Base-by-base conservation (phyloP, 2,329 filamentous ascomycete genomes). In the Knoxdaviesia proteae region DNA sequence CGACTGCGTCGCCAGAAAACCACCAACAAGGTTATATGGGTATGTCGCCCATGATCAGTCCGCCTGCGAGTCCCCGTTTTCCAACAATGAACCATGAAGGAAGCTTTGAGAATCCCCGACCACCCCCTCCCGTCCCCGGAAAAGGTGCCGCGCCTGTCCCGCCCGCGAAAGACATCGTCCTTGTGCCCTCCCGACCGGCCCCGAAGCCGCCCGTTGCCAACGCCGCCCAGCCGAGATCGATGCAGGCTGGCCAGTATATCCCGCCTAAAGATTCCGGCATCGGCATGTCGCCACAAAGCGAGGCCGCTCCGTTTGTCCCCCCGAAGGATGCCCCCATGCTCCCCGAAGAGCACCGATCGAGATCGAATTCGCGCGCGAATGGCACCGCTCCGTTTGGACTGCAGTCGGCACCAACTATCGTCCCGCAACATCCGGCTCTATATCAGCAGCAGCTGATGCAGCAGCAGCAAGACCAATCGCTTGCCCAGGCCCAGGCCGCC, bases 41-140 rank as follows among this genome's bases (percentile, higher is more conserved):
- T 61, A 71, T 69, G 60, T 71, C 69, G 54, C 65, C 71, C 49
- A 65, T 82, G 55, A 70, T 79, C 52, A 88, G 83, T 54, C 83
- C 86, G 49, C 82, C 84, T 43, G 73, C 76, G 49, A 90, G 84
- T 61, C 84, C 84, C 47, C 75, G 84, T 56, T 93, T 93, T 64
- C 87, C 86, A 57, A 67, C 66, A 43, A 75, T 83, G 57, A 87
- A 88, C 61, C 75, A 84, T 62, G 79, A 86, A 69, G 82, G 84
- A 56, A 96, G 84, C 65, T 98, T 96, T 61, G 90, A 96, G 63
- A 96, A 98, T 56, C 90, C 90, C 40, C 75, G 90, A 54, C 83
- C 88, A 11, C 83, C 90, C 36, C 90, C 90, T 48, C 90, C 88
- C 7, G 82, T 94, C 47, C 87, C 88, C 45, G 57, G 36, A 11